Conservation (phyloP, 2,329 filamentous ascomycete genomes). For the Chrysosporium queenslandicum region DNA sequence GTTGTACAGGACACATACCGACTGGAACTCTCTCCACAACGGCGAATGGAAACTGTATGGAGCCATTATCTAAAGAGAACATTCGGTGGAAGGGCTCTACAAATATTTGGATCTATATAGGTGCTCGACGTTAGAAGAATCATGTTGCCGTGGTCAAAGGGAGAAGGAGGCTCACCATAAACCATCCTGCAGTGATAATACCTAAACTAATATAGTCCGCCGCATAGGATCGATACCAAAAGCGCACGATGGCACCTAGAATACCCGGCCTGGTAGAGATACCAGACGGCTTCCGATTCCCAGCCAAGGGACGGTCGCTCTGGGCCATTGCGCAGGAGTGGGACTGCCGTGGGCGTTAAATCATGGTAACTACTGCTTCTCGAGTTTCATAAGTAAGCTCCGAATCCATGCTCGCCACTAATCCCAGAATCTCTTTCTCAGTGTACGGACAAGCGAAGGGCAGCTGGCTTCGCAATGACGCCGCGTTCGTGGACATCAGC, state of each 20-base stretch:
- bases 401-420: background rate
- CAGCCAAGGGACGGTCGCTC: background rate
- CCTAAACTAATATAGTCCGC: constrained; percentile 76
- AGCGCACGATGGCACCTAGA: constrained; percentile 41
- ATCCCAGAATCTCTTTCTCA: background rate
- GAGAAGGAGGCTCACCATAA: constrained; percentile 20
- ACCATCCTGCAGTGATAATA: constrained; percentile 57
- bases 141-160: background rate
- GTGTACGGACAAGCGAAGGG: no score
- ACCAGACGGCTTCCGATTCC: constrained; percentile 3
- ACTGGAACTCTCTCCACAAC: constrained; percentile 73
- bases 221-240: constrained; percentile 65
- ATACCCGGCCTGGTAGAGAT: constrained; percentile 29
- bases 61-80: constrained; percentile 77
- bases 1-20: constrained; percentile 40
- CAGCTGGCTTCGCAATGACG: no score
- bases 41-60: constrained; percentile 79
- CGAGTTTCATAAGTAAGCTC: background rate
- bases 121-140: background rate
- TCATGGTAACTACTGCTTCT: background rate
- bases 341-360: background rate
- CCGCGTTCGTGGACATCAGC: no score
- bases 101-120: constrained; percentile 51
- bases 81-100: constrained; percentile 86
- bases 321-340: background rate